phyloP scores from a whole-genome alignment of 257 asterid genomes.

The Avicennia marina region DNA sequence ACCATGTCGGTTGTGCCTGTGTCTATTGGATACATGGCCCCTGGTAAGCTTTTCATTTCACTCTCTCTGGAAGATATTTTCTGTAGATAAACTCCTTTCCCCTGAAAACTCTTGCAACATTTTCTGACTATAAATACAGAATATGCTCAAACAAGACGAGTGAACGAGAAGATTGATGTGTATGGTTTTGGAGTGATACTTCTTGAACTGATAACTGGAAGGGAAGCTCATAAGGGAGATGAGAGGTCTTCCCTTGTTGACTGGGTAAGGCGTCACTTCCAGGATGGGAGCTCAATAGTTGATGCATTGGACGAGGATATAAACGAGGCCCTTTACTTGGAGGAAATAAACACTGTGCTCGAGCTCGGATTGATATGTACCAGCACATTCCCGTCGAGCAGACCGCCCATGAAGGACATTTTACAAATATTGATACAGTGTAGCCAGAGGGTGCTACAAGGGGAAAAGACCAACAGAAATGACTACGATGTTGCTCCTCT shows the following conservation, averaged over 20 bases:
- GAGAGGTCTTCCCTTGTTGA: constrained; percentile 65
- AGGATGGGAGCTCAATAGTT: constrained; percentile 42
- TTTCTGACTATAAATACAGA: constrained; percentile 43
- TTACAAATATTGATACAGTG: constrained; percentile 53
- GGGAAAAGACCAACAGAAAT: constrained; percentile 24
- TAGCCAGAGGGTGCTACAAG: constrained; percentile 23
- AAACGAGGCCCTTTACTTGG: constrained; percentile 45
- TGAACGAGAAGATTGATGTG: constrained; percentile 83
- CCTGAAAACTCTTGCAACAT: no score
- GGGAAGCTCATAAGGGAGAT: constrained; percentile 67
- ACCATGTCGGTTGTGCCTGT: constrained; percentile 53
- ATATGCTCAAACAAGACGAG: constrained; percentile 66
- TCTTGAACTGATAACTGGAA: constrained; percentile 72
- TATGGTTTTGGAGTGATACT: constrained; percentile 85
- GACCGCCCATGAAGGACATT: constrained; percentile 77
- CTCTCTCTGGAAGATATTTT: not conserved
- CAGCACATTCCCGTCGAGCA: constrained; percentile 42
- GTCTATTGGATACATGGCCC: constrained; percentile 59
- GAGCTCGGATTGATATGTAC: constrained; percentile 78
- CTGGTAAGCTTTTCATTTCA: constrained; percentile 31
- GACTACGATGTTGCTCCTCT: constrained; percentile 65
- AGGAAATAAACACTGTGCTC: constrained; percentile 50
- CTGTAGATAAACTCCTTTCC: not conserved
- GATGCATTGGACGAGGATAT: constrained; percentile 59
- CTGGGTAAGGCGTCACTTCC: constrained; percentile 70